Percentiles rank a stretch among this genome's conserved stretches.
These are phyloP conservation scores for Pochonia chlamydosporia DNA, from an alignment of 2,329 filamentous ascomycete genomes.

Conservation along the genomic window DNA sequence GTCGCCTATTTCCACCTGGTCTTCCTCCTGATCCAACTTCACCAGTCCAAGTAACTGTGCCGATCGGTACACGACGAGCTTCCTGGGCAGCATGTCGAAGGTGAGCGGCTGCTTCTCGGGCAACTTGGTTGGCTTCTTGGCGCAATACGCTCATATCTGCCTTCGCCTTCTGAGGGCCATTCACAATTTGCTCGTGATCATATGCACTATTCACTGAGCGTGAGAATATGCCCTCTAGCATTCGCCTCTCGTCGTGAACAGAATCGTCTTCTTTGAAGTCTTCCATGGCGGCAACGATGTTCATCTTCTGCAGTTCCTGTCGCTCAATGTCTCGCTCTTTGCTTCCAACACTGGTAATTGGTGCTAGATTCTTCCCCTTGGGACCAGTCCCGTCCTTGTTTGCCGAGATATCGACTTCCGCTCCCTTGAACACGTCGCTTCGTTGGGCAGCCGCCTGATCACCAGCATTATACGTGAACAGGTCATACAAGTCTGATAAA, in stretches of 20 bases:
- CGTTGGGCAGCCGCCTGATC: conserved; percentile 63
- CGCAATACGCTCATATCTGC: conserved; percentile 76
- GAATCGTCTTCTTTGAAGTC: conserved; percentile 51
- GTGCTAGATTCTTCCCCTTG: conserved; percentile 5
- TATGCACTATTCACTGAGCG: conserved; percentile 84
- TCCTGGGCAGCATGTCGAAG: conserved; percentile 68
- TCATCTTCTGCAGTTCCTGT: conserved; percentile 45
- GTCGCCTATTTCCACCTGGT: conserved; percentile 50
- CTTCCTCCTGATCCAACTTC: conserved; percentile 72
- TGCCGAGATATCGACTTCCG: conserved; percentile 52
- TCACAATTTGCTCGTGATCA: conserved; percentile 88
- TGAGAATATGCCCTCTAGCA: conserved; percentile 86
- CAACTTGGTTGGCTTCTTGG: conserved; percentile 74
- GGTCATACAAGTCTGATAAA: conserved; percentile 81
- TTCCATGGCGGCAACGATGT: conserved; percentile 59
- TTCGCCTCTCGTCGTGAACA: conserved; percentile 59
- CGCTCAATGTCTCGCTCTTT: conserved; percentile 24
- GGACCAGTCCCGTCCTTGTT: conserved; percentile 5
- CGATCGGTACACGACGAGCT: conserved; percentile 67
- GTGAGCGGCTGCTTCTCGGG: conserved; percentile 69
- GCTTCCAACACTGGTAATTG: conserved; percentile 7
- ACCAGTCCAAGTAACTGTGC: conserved; percentile 92
- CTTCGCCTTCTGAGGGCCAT: conserved; percentile 62
- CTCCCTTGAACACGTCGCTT: conserved; percentile 79
- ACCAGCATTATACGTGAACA: conserved; percentile 65